Percentiles rank a stretch among this genome's conserved stretches.
Evolutionary conservation across 768 basidiomycete species (phyloP).

Genomic region (Holtermanniella nyarrowii): DNA sequence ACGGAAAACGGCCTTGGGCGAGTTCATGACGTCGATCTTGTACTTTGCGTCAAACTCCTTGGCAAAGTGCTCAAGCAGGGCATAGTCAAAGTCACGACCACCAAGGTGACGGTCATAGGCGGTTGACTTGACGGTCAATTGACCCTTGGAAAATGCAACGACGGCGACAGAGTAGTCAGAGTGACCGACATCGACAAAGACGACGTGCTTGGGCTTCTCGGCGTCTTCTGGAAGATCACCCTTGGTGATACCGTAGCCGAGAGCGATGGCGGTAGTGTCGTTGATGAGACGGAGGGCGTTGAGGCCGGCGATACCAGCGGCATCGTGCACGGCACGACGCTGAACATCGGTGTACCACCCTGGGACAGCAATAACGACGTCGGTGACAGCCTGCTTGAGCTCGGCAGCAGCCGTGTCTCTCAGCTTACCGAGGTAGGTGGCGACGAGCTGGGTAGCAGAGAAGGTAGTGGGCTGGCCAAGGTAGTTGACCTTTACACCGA

Average conservation of each 20-base stretch:
- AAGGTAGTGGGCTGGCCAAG: conserved; percentile 68
- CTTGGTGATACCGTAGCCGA: conserved; percentile 98
- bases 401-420: conserved; percentile 76
- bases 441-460: conserved; percentile 84
- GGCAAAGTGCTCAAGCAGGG: conserved; percentile 78
- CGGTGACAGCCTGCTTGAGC: conserved; percentile 74
- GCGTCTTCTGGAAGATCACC: conserved; percentile 74
- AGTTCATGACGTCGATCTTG: conserved; percentile 88
- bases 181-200: conserved; percentile 93
- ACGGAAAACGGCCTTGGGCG: conserved; percentile 87
- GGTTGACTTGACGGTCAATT: conserved; percentile 71
- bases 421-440: conserved; percentile 78
- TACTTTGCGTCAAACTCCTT: conserved; percentile 91
- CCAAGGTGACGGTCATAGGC: conserved; percentile 91
- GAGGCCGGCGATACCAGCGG: conserved; percentile 77
- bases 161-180: conserved; percentile 76
- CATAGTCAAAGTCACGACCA: conserved; percentile 91
- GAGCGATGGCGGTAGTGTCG: conserved; percentile 88
- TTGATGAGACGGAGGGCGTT: conserved; percentile 92
- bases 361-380: conserved; percentile 91
- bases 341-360: conserved; percentile 95
- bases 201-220: conserved; percentile 73
- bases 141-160: conserved; percentile 88
- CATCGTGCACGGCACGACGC: conserved; percentile 77
- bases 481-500: conserved; percentile 82